Evolutionary conservation across 805 yeast genomes (phyloP).

Genomic region (Wickerhamiella musiphila): DNA sequence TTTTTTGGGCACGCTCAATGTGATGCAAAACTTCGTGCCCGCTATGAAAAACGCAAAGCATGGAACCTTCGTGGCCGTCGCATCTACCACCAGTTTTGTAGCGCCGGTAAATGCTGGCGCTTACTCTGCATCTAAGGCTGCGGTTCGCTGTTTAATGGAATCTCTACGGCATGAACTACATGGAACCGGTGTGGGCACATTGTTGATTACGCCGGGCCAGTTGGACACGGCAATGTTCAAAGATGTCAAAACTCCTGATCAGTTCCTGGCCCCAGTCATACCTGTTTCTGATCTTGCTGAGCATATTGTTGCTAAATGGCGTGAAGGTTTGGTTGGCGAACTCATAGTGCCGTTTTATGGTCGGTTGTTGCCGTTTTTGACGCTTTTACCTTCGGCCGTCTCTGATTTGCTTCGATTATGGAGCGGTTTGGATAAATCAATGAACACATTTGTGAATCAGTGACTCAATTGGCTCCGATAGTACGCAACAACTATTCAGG

Average conservation of each 20-base stretch:
- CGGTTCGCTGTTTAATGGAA: slow-evolving; percentile 55
- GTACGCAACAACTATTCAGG: neutral
- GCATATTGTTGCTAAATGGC: slow-evolving; percentile 24
- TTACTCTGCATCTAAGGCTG: slow-evolving; percentile 73
- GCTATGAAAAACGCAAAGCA: slow-evolving; percentile 34
- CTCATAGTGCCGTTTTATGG: slow-evolving; percentile 54
- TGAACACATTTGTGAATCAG: slow-evolving; percentile 1
- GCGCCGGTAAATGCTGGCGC: slow-evolving; percentile 56
- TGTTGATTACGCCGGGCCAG: slow-evolving; percentile 68
- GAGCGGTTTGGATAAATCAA: slow-evolving; percentile 42
- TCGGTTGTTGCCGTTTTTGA: slow-evolving; percentile 44
- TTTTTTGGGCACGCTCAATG: slow-evolving; percentile 44
- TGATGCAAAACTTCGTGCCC: slow-evolving; percentile 46
- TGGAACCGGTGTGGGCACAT: slow-evolving; percentile 42
- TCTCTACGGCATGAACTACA: slow-evolving; percentile 42
- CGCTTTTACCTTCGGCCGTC: slow-evolving; percentile 47
- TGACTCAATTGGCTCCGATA: neutral
- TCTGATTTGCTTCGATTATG: slow-evolving; percentile 32
- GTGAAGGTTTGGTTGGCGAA: slow-evolving; percentile 33
- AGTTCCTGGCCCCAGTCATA: slow-evolving; percentile 54
- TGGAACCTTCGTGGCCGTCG: slow-evolving; percentile 58
- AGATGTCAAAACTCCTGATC: slow-evolving; percentile 49
- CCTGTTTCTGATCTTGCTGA: slow-evolving; percentile 45
- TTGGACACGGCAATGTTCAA: slow-evolving; percentile 50
- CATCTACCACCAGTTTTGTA: slow-evolving; percentile 60